These are phyloP conservation scores for Salvia hispanica DNA, from an alignment of 257 asterid genomes.

Conservation along the genomic window DNA sequence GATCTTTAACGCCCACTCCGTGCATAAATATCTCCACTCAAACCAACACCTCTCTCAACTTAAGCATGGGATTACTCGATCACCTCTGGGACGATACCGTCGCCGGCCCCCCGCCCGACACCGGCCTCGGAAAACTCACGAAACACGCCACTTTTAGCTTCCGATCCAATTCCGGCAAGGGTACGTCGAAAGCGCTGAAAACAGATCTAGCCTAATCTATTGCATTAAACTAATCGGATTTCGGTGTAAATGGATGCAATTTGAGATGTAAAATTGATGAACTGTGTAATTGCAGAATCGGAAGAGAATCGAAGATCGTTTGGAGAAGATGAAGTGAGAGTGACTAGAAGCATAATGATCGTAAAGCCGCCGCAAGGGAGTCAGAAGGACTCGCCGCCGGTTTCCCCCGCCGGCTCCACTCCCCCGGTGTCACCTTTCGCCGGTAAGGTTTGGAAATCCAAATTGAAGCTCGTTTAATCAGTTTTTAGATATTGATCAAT, in stretches of 20 bases:
- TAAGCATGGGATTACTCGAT: slow-evolving; percentile 73
- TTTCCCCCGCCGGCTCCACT: slow-evolving; percentile 75
- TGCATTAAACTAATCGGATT: neutral
- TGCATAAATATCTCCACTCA: slow-evolving; percentile 46
- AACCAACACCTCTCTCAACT: slow-evolving; percentile 3
- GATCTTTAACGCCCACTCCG: slow-evolving; percentile 36
- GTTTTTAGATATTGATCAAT: neutral
- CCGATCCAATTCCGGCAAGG: slow-evolving; percentile 70
- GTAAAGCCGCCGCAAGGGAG: slow-evolving; percentile 52
- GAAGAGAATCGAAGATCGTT: slow-evolving; percentile 44
- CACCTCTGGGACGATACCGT: slow-evolving; percentile 94
- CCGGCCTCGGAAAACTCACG: slow-evolving; percentile 76
- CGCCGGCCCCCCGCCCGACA: slow-evolving; percentile 84
- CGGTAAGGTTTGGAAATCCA: slow-evolving; percentile 50
- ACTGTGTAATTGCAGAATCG: slow-evolving; percentile 41
- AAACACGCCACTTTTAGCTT: slow-evolving; percentile 53
- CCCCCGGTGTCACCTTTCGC: slow-evolving; percentile 94
- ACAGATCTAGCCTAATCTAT: neutral
- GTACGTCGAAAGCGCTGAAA: slow-evolving; percentile 46
- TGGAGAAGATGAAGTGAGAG: slow-evolving; percentile 55
- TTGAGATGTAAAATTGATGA: neutral
- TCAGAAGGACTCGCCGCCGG: slow-evolving; percentile 73
- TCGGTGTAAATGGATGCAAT: neutral
- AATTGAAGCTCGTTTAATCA: neutral
- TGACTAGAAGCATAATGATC: slow-evolving; percentile 94